phyloP scores from a whole-genome alignment of 495 filamentous ascomycete genomes.

The Amniculicola lignicola region DNA sequence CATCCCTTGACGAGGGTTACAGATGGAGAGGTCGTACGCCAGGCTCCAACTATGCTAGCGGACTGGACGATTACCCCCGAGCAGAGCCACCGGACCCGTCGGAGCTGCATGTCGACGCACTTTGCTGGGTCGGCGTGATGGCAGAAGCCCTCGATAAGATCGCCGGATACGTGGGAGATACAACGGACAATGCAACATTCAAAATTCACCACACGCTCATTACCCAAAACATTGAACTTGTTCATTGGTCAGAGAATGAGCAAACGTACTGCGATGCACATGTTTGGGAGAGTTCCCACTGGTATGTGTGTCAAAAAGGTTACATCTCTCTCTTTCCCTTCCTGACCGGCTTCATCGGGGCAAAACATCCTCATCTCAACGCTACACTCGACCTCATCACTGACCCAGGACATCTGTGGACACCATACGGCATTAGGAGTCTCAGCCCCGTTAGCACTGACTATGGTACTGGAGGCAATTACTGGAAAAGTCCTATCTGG shows the following conservation, averaged over 20 bases:
- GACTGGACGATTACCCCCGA: constrained; percentile 92
- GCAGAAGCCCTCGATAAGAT: constrained; percentile 73
- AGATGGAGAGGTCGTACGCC: constrained; percentile 90
- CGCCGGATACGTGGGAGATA: constrained; percentile 63
- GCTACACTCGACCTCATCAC: constrained; percentile 71
- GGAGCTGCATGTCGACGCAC: constrained; percentile 91
- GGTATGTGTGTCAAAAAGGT: constrained; percentile 88
- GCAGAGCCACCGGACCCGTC: constrained; percentile 92
- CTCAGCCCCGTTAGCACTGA: constrained; percentile 75
- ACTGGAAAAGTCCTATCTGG: constrained; percentile 95
- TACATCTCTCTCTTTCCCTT: constrained; percentile 95
- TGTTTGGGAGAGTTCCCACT: constrained; percentile 84
- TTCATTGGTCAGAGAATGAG: constrained; percentile 81
- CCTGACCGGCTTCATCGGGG: constrained; percentile 70
- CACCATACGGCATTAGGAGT: constrained; percentile 77
- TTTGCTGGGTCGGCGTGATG: constrained; percentile 97
- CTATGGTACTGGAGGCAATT: constrained; percentile 89
- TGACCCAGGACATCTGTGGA: constrained; percentile 83
- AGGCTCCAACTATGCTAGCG: constrained; percentile 81
- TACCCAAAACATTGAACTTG: constrained; percentile 79
- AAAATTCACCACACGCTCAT: constrained; percentile 71
- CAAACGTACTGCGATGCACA: constrained; percentile 91
- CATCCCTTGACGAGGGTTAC: constrained; percentile 82
- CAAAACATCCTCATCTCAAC: constrained; percentile 69
- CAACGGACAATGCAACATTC: constrained; percentile 69